Percentiles rank a stretch among this genome's conserved stretches.
These are phyloP conservation scores for Yarrowia yakushimensis DNA, from an alignment of 805 yeast genomes.

Conservation along the genomic window DNA sequence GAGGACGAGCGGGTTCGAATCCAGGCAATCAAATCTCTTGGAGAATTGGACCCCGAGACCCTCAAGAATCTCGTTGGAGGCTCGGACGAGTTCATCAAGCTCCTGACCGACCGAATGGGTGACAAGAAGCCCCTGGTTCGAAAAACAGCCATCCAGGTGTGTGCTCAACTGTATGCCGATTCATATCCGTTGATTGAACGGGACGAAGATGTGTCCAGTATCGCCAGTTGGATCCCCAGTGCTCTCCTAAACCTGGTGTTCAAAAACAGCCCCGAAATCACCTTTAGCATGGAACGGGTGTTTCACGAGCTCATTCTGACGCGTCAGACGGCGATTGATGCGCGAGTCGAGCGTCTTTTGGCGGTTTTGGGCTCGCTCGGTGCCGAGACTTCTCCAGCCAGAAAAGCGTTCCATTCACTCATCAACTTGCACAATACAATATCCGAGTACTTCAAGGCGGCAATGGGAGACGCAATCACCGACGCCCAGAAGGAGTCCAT, in stretches of 20 bases:
- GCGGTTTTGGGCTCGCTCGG: constrained; percentile 49
- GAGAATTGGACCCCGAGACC: constrained; percentile 42
- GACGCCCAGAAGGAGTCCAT: constrained; percentile 13
- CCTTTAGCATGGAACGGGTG: constrained; percentile 58
- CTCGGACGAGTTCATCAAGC: neutral
- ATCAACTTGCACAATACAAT: constrained; percentile 55
- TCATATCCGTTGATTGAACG: constrained; percentile 35
- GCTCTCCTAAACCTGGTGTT: constrained; percentile 62
- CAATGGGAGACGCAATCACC: constrained; percentile 16
- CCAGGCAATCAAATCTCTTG: constrained; percentile 52
- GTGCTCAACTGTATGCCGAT: constrained; percentile 54
- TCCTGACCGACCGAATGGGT: constrained; percentile 61
- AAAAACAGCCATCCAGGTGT: constrained; percentile 51
- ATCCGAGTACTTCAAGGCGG: constrained; percentile 45
- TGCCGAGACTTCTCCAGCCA: constrained; percentile 45
- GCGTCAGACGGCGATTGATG: constrained; percentile 40
- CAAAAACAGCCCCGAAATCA: constrained; percentile 66
- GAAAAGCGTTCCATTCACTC: constrained; percentile 64
- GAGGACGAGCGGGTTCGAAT: constrained; percentile 69
- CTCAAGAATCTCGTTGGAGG: constrained; percentile 46
- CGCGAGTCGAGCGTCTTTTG: constrained; percentile 54
- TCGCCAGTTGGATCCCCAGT: constrained; percentile 57
- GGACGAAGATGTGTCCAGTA: constrained; percentile 37
- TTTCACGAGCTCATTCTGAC: constrained; percentile 63
- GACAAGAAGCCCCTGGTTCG: constrained; percentile 69